Evolutionary conservation across 768 basidiomycete species (phyloP).

Genomic region (Tulasnella sp.): DNA sequence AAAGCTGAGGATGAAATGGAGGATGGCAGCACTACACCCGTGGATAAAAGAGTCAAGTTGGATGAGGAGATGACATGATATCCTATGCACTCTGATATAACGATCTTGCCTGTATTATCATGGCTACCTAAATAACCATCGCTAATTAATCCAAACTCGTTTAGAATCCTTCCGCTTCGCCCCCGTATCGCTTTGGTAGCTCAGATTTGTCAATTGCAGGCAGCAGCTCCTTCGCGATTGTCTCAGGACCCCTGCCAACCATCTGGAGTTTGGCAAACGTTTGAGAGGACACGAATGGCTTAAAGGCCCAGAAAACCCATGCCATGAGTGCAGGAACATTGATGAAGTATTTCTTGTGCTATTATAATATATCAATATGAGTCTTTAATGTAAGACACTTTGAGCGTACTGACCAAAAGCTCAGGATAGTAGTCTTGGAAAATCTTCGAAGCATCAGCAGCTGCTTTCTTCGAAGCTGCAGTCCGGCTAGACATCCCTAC

Average conservation of each 20-base stretch:
- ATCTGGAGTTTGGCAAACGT: conserved; percentile 76
- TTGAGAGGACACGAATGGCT: conserved; percentile 51
- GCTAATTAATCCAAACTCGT: too few relatives aligned
- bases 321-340: conserved; percentile 63
- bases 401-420: conserved; percentile 25
- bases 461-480: conserved; percentile 64
- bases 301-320: conserved; percentile 80
- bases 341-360: conserved; percentile 69
- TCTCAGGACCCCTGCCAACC: conserved; percentile 48
- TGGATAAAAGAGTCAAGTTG: conserved; percentile 14
- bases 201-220: conserved; percentile 42
- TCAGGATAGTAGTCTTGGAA: conserved; percentile 72
- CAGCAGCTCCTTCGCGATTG: conserved; percentile 48
- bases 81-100: too few relatives aligned
- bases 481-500: conserved; percentile 52
- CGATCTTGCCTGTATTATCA: too few relatives aligned
- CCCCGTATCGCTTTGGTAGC: conserved; percentile 60
- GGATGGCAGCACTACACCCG: neutral
- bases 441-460: conserved; percentile 57
- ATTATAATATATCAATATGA: neutral
- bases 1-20: conserved; percentile 48
- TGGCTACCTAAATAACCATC: too few relatives aligned
- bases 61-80: too few relatives aligned
- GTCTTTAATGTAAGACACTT: conserved; percentile 19
- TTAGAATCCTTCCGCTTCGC: conserved; percentile 43